Evolutionary conservation across 2,329 filamentous ascomycete species (phyloP).

Genomic region (Fusarium dimerum): DNA sequence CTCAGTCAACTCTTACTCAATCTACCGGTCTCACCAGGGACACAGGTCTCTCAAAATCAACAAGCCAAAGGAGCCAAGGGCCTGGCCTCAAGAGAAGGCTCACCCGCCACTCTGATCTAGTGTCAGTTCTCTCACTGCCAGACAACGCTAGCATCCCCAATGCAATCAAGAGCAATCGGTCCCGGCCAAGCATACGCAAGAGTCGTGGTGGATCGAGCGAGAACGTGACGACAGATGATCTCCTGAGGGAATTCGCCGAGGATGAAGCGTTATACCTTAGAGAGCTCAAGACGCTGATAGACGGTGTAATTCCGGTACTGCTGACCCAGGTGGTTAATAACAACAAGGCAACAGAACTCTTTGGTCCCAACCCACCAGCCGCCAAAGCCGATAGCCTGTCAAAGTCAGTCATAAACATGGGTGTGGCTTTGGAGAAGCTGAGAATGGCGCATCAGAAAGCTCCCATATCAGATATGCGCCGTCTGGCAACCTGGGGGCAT

Average conservation of each 20-base stretch:
- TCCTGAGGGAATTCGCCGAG: conserved; percentile 76
- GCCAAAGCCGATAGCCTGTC: conserved; percentile 64
- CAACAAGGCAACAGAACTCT: conserved; percentile 65
- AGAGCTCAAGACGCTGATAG: conserved; percentile 89
- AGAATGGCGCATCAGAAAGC: conserved; percentile 79
- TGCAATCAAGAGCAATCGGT: conserved; percentile 69
- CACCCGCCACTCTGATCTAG: conserved; percentile 89
- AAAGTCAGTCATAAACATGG: conserved; percentile 92
- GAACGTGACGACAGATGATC: conserved; percentile 68
- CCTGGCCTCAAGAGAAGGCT: conserved; percentile 70
- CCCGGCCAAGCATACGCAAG: conserved; percentile 76
- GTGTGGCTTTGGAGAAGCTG: conserved; percentile 81
- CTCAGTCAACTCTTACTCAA: conserved; percentile 57
- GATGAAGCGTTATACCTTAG: conserved; percentile 88
- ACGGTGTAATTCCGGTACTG: conserved; percentile 92
- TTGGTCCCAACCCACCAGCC: conserved; percentile 56
- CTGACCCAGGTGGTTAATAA: conserved; percentile 80
- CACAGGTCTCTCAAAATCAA: conserved; percentile 40
- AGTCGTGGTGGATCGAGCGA: conserved; percentile 65
- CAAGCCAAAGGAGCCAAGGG: conserved; percentile 49
- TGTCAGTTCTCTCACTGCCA: conserved; percentile 84
- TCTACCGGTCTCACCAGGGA: conserved; percentile 51
- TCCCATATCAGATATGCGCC: conserved; percentile 70
- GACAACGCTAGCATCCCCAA: conserved; percentile 56
- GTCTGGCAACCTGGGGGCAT: conserved; percentile 79